These are phyloP conservation scores for Pholiota microspora DNA, from an alignment of 768 basidiomycete species.

Conservation along the genomic window DNA sequence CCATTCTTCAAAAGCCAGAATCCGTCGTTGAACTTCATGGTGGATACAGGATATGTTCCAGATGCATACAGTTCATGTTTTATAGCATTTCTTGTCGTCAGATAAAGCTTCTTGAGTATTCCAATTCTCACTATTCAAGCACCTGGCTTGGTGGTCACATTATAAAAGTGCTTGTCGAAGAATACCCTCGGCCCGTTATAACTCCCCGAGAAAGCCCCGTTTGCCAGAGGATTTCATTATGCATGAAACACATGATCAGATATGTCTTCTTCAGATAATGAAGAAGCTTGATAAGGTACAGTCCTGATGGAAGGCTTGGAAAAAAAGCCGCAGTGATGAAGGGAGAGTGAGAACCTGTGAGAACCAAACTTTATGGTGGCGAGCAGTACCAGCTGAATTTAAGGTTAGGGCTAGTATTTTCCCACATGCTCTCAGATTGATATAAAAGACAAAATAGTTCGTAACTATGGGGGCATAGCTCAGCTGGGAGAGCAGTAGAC, in stretches of 20 bases:
- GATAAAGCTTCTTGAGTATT: background rate
- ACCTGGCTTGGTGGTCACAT: constrained; percentile 7
- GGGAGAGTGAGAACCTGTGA: background rate
- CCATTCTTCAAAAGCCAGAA: constrained; percentile 68
- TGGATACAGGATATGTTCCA: background rate
- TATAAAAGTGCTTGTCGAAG: background rate
- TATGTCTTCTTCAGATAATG: background rate
- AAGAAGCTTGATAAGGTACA: background rate
- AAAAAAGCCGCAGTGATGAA: no score
- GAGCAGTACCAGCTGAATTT: no score
- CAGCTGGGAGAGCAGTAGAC: constrained; percentile 10
- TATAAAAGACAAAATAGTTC: no score
- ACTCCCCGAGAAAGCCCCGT: constrained; percentile 5
- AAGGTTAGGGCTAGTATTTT: no score
- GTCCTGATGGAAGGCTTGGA: background rate
- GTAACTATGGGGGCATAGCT: constrained; percentile 5
- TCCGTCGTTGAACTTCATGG: constrained; percentile 74
- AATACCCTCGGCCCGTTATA: constrained; percentile 1
- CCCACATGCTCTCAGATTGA: no score
- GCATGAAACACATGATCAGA: background rate
- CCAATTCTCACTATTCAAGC: background rate
- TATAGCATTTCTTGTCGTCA: background rate
- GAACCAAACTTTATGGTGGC: background rate
- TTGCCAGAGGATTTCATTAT: background rate
- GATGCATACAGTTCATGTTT: background rate